Evolutionary conservation across 441 rosid species (phyloP).

Genomic region (Erodium texanum): DNA sequence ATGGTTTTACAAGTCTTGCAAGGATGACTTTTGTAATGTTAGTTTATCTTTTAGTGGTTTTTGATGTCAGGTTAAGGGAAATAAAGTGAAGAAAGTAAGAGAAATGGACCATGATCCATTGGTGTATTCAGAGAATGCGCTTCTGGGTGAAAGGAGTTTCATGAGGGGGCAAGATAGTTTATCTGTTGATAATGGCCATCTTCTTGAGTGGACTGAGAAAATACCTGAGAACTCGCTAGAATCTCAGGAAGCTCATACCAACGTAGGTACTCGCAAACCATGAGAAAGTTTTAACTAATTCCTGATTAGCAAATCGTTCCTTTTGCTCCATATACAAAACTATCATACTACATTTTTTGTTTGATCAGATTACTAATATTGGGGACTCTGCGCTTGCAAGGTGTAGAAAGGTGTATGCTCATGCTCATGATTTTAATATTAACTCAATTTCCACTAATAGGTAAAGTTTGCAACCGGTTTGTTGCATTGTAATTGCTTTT

Average conservation of each 20-base stretch:
- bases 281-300: not conserved
- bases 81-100: conserved; percentile 38
- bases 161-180: conserved; percentile 26
- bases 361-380: conserved; percentile 34
- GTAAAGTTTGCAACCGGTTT: conserved; percentile 28
- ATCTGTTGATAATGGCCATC: conserved; percentile 29
- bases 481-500: conserved; percentile 4
- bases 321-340: conserved; percentile 8
- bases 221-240: conserved; percentile 17
- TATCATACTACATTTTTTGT: conserved; percentile 20
- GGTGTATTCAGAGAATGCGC: conserved; percentile 47
- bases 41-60: conserved; percentile 13
- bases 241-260: conserved; percentile 24
- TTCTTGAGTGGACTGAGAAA: conserved; percentile 29
- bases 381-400: conserved; percentile 41
- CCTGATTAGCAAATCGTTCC: not conserved
- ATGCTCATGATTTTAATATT: conserved; percentile 76
- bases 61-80: conserved; percentile 43
- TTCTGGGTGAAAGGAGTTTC: conserved; percentile 53
- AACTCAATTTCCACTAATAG: conserved; percentile 93
- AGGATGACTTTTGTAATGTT: conserved; percentile 13
- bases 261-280: conserved; percentile 29
- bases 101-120: conserved; percentile 30
- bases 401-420: conserved; percentile 57
- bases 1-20: conserved; percentile 1